Conservation (phyloP, 768 basidiomycete species). For the Hypsizygus marmoreus region DNA sequence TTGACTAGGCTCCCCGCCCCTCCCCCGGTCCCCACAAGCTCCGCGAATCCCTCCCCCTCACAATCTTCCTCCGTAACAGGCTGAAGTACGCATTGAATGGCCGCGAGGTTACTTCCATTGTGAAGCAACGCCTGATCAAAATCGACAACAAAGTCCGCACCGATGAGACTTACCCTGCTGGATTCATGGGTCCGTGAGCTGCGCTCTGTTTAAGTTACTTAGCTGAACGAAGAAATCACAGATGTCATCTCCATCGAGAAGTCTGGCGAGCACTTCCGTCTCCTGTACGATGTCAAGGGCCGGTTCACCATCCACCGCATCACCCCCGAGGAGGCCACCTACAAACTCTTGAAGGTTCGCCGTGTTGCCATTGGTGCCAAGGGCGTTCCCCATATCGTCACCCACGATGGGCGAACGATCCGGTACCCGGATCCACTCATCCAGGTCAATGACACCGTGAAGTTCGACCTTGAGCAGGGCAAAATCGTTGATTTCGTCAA, state of each 20-base stretch:
- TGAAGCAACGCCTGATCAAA: conserved; percentile 96
- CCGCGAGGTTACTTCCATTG: conserved; percentile 93
- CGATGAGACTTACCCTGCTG: conserved; percentile 94
- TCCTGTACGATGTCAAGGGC: conserved; percentile 99
- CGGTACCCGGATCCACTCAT: conserved; percentile 97
- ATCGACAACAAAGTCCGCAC: conserved; percentile 99
- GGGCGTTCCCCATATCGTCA: conserved; percentile 96
- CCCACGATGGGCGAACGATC: conserved; percentile 99
- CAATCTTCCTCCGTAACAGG: conserved; percentile 97
- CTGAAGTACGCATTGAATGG: conserved; percentile 99
- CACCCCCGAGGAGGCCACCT: conserved; percentile 93
- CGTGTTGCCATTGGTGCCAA: conserved; percentile 89
- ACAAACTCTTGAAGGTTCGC: conserved; percentile 95
- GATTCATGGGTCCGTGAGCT: conserved; percentile 84
- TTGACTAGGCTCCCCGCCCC: conserved; percentile 83
- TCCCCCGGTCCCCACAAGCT: conserved; percentile 99
- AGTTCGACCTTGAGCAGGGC: conserved; percentile 92
- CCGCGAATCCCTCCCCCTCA: conserved; percentile 95
- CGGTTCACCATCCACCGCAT: conserved; percentile 99
- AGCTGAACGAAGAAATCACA: conserved; percentile 27
- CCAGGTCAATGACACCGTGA: conserved; percentile 96
- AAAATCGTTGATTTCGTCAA: conserved; percentile 93
- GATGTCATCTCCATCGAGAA: conserved; percentile 98
- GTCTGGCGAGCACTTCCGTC: conserved; percentile 98
- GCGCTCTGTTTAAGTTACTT: neutral